Percentiles rank a stretch among this genome's conserved stretches.
These are phyloP conservation scores for Suhomyces coccinellae DNA, from an alignment of 1,139 yeast species.

Conservation along the genomic window DNA sequence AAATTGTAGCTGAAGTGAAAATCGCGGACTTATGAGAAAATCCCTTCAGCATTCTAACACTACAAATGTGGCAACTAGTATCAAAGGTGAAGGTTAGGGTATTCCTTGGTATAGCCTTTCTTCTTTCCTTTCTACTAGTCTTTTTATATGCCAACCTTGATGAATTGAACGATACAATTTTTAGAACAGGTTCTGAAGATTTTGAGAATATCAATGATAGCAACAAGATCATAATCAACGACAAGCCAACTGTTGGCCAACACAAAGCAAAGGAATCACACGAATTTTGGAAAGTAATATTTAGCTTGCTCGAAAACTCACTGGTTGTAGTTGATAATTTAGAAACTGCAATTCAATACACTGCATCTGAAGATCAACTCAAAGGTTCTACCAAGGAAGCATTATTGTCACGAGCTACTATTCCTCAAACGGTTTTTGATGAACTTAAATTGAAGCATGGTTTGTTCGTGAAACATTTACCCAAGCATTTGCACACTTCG, in stretches of 20 bases:
- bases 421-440: slow-evolving; percentile 24
- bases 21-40: too few species aligned
- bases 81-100: not conserved
- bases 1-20: too few species aligned
- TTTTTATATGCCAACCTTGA: slow-evolving; percentile 2
- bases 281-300: slow-evolving; percentile 21
- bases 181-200: not conserved
- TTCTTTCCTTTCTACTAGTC: not conserved
- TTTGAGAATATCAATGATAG: not conserved
- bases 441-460: slow-evolving; percentile 30
- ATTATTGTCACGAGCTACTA: slow-evolving; percentile 31
- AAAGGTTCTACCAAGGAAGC: slow-evolving; percentile 29
- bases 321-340: slow-evolving; percentile 15
- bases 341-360: slow-evolving; percentile 25
- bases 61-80: not conserved
- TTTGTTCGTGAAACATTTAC: slow-evolving; percentile 25
- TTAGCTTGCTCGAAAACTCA: slow-evolving; percentile 16
- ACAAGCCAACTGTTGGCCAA: slow-evolving; percentile 15
- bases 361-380: slow-evolving; percentile 24
- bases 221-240: not conserved
- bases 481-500: slow-evolving; percentile 24
- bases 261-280: slow-evolving; percentile 13
- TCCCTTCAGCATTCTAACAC: not conserved
- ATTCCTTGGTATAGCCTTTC: not conserved
- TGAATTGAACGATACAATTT: not conserved